Evolutionary conservation across 164 flowering plant species (phyloP).

Genomic region (Vitis amurensis): DNA sequence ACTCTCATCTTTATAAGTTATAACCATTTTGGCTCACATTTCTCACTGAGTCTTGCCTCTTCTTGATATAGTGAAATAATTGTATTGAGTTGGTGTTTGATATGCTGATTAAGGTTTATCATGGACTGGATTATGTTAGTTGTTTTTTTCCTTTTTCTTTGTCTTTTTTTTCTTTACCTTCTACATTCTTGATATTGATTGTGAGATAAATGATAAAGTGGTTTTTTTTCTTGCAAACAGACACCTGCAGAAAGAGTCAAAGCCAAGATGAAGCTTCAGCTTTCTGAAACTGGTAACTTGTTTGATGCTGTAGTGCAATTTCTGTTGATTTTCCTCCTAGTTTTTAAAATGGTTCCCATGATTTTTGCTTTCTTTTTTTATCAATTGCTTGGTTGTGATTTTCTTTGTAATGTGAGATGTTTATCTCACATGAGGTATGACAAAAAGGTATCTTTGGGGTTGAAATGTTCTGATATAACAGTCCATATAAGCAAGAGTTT

Average conservation of each 20-base stretch:
- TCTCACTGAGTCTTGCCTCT: no score
- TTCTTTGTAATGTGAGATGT: no score
- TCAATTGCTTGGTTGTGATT: no score
- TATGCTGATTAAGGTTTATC: background rate
- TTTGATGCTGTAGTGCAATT: background rate
- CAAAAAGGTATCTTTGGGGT: no score
- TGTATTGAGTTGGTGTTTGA: no score
- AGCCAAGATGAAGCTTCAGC: slow-evolving; percentile 92
- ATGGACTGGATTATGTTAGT: background rate
- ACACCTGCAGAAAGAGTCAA: slow-evolving; percentile 85
- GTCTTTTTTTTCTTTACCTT: background rate
- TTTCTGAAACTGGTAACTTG: slow-evolving; percentile 76
- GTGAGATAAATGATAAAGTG: background rate
- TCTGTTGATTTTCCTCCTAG: background rate
- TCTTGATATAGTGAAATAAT: no score
- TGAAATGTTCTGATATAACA: no score
- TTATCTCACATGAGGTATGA: no score
- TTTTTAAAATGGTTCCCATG: background rate
- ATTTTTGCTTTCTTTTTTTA: background rate
- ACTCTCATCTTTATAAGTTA: no score
- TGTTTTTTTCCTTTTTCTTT: slow-evolving; percentile 1
- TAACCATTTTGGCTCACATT: no score
- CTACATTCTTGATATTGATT: no score
- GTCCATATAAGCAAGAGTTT: no score
- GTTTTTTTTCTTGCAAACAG: slow-evolving; percentile 38